Evolutionary conservation across 2,329 filamentous ascomycete species (phyloP), one percentile per base, ranked within the genome.

Genomic region (Exophiala oligosperma): DNA sequence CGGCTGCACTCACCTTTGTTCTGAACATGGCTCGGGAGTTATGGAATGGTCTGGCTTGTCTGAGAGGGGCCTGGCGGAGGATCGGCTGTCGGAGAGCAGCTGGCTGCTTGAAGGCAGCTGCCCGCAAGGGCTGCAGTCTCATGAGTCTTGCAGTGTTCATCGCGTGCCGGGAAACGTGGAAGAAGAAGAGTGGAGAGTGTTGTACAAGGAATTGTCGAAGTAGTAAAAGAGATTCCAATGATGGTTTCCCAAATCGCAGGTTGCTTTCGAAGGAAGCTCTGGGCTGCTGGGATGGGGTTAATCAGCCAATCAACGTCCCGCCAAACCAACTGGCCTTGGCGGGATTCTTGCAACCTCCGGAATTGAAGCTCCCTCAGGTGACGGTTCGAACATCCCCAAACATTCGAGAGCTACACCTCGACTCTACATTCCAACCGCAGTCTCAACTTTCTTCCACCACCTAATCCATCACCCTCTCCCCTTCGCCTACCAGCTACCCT

Each of bases 401-500:
- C 47, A 35, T 46, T 51, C 21, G 37, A 52, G 37, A 52, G 49
- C 58, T 53, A 53, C 58, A 32, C 23, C 17, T 38, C 12, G 24
- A 29, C 54, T 26, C 17, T 17, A 17, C 17, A 17, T 17, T 37
- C 40, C 7, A n/a, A 41, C 38, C 38, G 47, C n/a, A 48, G 49
- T 28, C 44, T 46, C 38, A 17, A 17, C 17, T 17, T 38, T 52
- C 64, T 59, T 65, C 63, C 32, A 9, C 32, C 11, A 35, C 32
- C 32, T 9, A 5, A 66, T 66, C 58, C 64, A 56, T 57, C 63
- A 60, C 61, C 58, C 56, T 65, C 58, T 62, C 57, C 64, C 63
- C 61, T n/a, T 24, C 49, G 43, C 43, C 47, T 56, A 66, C 62
- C 62, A 64, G 65, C 61, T 65, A 70, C 70, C 68, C 72, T 72